Conservation (phyloP, 2,329 filamentous ascomycete genomes). For the Verruconis gallopava region DNA sequence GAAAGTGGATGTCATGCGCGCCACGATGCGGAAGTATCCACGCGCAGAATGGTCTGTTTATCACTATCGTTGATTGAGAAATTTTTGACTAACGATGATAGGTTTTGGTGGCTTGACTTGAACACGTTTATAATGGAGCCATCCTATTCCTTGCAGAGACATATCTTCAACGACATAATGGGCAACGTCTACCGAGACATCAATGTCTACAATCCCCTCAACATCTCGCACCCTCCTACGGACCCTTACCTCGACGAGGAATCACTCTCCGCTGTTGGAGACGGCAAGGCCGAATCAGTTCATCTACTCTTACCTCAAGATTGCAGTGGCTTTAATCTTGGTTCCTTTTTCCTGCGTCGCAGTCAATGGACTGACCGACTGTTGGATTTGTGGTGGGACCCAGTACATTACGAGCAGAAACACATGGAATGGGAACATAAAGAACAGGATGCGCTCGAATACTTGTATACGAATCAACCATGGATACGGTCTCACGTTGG, state of each 20-base stretch:
- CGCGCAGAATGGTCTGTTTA: conserved; percentile 78
- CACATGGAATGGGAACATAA: conserved; percentile 99
- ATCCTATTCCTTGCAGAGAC: conserved; percentile 72
- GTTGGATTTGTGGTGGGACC: conserved; percentile 97
- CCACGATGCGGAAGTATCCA: conserved; percentile 83
- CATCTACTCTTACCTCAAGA: conserved; percentile 86
- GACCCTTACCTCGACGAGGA: conserved; percentile 63
- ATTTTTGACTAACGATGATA: conserved; percentile 26
- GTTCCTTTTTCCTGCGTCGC: conserved; percentile 82
- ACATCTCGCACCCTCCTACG: conserved; percentile 73
- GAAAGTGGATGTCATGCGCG: conserved; percentile 88
- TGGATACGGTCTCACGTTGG: conserved; percentile 84
- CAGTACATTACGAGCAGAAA: conserved; percentile 91
- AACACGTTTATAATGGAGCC: conserved; percentile 99
- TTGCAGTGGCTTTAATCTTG: conserved; percentile 90
- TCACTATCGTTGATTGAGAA: not conserved
- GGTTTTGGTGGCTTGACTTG: conserved; percentile 98
- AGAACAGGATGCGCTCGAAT: conserved; percentile 89
- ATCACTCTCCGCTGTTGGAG: conserved; percentile 59
- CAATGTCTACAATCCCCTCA: conserved; percentile 88
- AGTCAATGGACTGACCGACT: conserved; percentile 82
- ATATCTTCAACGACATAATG: conserved; percentile 73
- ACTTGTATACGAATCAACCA: conserved; percentile 80
- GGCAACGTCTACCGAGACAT: conserved; percentile 82
- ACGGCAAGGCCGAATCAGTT: conserved; percentile 65